Base-by-base conservation (phyloP, 2,329 filamentous ascomycete genomes). In the Pseudodiploospora longispora region DNA sequence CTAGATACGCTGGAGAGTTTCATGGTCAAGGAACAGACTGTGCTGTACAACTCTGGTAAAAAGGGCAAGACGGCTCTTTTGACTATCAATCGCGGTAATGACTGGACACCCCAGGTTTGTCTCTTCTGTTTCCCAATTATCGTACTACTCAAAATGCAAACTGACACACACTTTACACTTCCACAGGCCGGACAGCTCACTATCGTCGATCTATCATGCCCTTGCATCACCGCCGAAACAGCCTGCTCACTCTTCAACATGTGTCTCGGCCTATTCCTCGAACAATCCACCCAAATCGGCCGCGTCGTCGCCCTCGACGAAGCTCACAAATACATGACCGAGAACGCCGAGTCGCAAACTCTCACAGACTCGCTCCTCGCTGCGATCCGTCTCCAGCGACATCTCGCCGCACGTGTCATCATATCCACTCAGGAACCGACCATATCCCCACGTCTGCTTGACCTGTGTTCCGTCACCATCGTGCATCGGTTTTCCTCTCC, bases 361-460 rank as follows among this genome's bases (percentile, higher is more conserved):
- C 69, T 90, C 29, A 88, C 83, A 0, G 70, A 83, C 5, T 69
- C 70, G 0, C 66, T 90, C 0, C 66, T 87, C 0, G 67, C 70
- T 0, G 74, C 76, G 0, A 83, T 91, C 50, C 75, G 85, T 0
- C 69, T 83, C 12, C 85, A 91, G 59, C 78, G 85, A 0, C 86
- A 91, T 55, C 62, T 80, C 1, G 85, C 74, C 1, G 71, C 75
- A 0, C 74, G 85, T 1, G 69, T 89, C 4, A 58, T 91, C 36
- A 81, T 91, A 30, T 81, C 84, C 0, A 91, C 85, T 0, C 85
- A 93, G 56, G 86, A 91, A 54, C 86, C 85, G 0, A 87, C 83
- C 0, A 71, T 90, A 4, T 82, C 81, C 0, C 77, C 80, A 0
- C 71, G 73, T 10, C 70, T 93, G 0, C 70, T 91, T 0, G 83